Conservation (phyloP, 1,139 yeast genomes). For the Suhomyces bokatorum region DNA sequence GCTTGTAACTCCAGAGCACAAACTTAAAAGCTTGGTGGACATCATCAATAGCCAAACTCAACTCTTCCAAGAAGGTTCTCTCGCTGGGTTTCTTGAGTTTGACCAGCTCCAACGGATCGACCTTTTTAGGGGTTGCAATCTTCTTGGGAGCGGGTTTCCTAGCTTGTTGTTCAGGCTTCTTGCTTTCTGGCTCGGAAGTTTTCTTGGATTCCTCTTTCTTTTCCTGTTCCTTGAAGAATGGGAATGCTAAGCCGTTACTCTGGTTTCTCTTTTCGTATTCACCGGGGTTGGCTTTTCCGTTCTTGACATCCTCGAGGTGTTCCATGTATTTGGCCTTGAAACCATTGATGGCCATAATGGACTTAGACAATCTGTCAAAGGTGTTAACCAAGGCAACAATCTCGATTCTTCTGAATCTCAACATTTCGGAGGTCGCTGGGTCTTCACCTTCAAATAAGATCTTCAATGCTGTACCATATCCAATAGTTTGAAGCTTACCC, state of each 20-base stretch:
- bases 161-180: background rate
- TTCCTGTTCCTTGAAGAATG: slow-evolving; percentile 24
- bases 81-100: background rate
- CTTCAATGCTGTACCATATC: slow-evolving; percentile 95
- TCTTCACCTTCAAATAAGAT: slow-evolving; percentile 75
- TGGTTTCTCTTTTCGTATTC: slow-evolving; percentile 37
- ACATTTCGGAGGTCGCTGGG: slow-evolving; percentile 35
- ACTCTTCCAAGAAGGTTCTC: slow-evolving; percentile 39
- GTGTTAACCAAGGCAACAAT: slow-evolving; percentile 89
- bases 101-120: slow-evolving; percentile 13
- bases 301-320: slow-evolving; percentile 43
- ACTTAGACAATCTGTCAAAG: slow-evolving; percentile 85
- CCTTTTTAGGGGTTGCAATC: slow-evolving; percentile 10
- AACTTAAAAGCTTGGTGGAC: slow-evolving; percentile 67
- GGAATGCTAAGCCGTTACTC: slow-evolving; percentile 41
- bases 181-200: background rate
- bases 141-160: slow-evolving; percentile 3
- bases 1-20: slow-evolving; percentile 63
- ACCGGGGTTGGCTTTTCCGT: slow-evolving; percentile 44
- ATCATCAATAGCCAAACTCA: slow-evolving; percentile 54
- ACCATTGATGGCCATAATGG: slow-evolving; percentile 69
- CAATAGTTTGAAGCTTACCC: slow-evolving; percentile 97
- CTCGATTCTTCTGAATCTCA: slow-evolving; percentile 74
- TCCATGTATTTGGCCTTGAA: slow-evolving; percentile 60
- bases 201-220: background rate